Percentiles rank a stretch among this genome's conserved stretches.
Evolutionary conservation across 140 eudicot species (phyloP).

Genomic region (Ambrosia hybrid): DNA sequence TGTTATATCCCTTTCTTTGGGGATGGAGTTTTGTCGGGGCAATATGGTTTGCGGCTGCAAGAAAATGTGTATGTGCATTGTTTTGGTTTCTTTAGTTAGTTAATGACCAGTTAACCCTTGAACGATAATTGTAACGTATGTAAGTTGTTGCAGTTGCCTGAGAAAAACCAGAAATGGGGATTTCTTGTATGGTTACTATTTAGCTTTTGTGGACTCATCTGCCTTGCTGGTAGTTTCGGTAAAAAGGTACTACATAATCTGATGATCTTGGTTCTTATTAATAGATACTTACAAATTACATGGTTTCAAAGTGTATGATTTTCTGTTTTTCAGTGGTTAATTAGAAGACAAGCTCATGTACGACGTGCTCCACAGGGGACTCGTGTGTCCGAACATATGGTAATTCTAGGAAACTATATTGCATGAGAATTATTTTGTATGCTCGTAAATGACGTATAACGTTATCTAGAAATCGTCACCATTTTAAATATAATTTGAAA

Average conservation of each 20-base stretch:
- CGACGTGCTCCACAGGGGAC: slow-evolving; percentile 74
- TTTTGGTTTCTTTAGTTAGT: slow-evolving; percentile 1
- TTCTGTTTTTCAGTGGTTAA: slow-evolving; percentile 65
- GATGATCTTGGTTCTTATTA: neutral
- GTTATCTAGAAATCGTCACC: neutral
- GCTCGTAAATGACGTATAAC: neutral
- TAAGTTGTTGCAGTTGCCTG: slow-evolving; percentile 70
- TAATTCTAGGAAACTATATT: slow-evolving; percentile 29
- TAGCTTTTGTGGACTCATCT: slow-evolving; percentile 85
- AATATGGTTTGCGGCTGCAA: slow-evolving; percentile 72
- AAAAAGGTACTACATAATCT: slow-evolving; percentile 55
- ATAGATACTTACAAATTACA: slow-evolving; percentile 3
- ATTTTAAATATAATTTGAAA: neutral
- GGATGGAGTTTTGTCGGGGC: slow-evolving; percentile 86
- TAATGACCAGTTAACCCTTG: too few relatives aligned
- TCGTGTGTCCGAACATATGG: slow-evolving; percentile 81
- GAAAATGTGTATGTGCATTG: slow-evolving; percentile 59
- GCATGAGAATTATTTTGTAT: neutral
- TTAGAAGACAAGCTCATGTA: slow-evolving; percentile 75
- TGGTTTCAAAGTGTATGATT: neutral
- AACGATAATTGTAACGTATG: slow-evolving; percentile 3
- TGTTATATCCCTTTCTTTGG: slow-evolving; percentile 94
- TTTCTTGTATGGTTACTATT: slow-evolving; percentile 88
- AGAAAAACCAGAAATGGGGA: slow-evolving; percentile 88
- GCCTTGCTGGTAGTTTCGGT: slow-evolving; percentile 66